Base-by-base conservation (phyloP, 305 asterid species). In the Fraxinus latifolia region DNA sequence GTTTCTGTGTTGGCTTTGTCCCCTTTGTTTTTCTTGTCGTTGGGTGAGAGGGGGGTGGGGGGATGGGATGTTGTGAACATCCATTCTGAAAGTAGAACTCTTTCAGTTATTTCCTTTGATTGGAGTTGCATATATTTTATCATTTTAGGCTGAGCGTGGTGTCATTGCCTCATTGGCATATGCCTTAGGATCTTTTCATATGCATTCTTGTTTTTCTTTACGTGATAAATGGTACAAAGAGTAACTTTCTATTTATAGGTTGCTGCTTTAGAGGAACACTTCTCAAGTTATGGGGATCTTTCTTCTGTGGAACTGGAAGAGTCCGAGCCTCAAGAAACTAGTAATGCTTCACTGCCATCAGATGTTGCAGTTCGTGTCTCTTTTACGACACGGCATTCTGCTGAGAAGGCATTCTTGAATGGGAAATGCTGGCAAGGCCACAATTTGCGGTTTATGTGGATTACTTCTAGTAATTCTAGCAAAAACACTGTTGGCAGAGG, bases 371-470 rank as follows among this genome's bases (percentile, higher is more conserved):
- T 97, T 84, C 89, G 79, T 80, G 85, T 96, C 87, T 87, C 92
- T 83, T 96, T 91, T 80, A 86, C 89, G 50, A 87, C 92, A 77
- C 93, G 98, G 4, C 92, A 83, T 7, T 88, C 92, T 77, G 98
- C 99, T 77, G 99, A 96, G 91, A 92, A 58, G 88, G 99, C 98
- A 77, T 96, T 95, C 89, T 76, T 74, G 83, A 88, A 90, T 77
- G 99, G 96, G 60, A 96, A 93, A 91, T 80, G 86, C 82, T 96
- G 98, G 98, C 88, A 92, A 87, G 97, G 97, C 67, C 93, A 93
- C 76, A 85, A 83, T 79, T 86, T 96, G 90, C 91, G 83, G 81
- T 93, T 95, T 87, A 60, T 29, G 84, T 96, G 99, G 99, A 72
- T 89, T 65, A 60, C 85, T 8, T 76, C 90, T 79, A 71, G 53